Conservation (phyloP, 2,329 filamentous ascomycete species). For the Clonostachys sp. region DNA sequence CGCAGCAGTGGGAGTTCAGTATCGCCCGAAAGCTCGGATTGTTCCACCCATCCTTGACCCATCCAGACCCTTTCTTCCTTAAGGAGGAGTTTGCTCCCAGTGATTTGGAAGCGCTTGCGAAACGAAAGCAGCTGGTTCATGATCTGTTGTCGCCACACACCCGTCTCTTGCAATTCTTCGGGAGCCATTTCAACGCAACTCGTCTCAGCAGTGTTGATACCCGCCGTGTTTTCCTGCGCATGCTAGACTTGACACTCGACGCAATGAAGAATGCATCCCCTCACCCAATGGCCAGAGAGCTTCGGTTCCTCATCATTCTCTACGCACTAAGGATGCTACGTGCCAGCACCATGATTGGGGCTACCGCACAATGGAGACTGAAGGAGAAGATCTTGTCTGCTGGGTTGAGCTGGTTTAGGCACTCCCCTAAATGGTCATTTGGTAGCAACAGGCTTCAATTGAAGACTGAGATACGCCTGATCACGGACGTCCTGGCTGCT, state of each 20-base stretch:
- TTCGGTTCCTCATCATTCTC: constrained; percentile 84
- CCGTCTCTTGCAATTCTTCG: constrained; percentile 80
- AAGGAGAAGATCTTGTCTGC: constrained; percentile 88
- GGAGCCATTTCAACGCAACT: constrained; percentile 91
- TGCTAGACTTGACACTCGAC: constrained; percentile 75
- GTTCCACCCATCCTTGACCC: constrained; percentile 70
- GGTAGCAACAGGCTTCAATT: constrained; percentile 90
- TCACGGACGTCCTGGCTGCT: constrained; percentile 68
- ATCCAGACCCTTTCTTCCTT: constrained; percentile 83
- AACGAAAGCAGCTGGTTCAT: constrained; percentile 73
- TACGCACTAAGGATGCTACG: constrained; percentile 77
- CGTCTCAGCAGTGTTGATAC: constrained; percentile 79
- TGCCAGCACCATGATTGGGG: constrained; percentile 62
- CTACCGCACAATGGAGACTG: constrained; percentile 68
- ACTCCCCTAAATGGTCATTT: constrained; percentile 85
- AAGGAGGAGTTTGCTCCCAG: constrained; percentile 92
- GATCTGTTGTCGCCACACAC: constrained; percentile 84
- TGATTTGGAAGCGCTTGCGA: constrained; percentile 69
- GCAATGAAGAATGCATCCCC: constrained; percentile 65
- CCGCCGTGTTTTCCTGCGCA: constrained; percentile 74
- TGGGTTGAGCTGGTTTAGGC: constrained; percentile 82
- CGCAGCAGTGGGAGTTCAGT: constrained; percentile 85
- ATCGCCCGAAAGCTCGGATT: constrained; percentile 74
- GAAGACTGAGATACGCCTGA: constrained; percentile 82
- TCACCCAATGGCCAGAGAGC: constrained; percentile 85